Percentiles rank a stretch among this genome's conserved stretches.
phyloP scores from a whole-genome alignment of 768 basidiomycete genomes.

The Neoboletus subvelutipes region DNA sequence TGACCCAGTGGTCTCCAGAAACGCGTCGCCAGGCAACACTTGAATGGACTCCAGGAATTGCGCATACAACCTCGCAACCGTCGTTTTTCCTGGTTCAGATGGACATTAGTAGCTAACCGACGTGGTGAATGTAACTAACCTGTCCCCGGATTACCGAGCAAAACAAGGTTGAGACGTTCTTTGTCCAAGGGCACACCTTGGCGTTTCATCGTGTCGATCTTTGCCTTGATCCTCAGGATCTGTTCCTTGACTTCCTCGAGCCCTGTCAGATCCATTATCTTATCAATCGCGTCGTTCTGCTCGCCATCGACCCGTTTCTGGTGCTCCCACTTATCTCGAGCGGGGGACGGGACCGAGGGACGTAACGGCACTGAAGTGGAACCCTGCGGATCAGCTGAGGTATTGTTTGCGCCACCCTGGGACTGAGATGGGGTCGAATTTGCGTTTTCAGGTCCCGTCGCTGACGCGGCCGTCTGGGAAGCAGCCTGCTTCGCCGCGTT shows the following conservation, averaged over 20 bases:
- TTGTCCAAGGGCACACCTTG: conserved; percentile 49
- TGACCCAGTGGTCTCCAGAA: conserved; percentile 65
- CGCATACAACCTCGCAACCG: conserved; percentile 54
- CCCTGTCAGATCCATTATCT: conserved; percentile 65
- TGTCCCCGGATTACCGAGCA: conserved; percentile 73
- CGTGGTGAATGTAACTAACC: conserved; percentile 54
- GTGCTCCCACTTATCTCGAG: conserved; percentile 17
- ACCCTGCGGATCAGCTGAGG: background rate
- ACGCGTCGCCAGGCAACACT: conserved; percentile 51
- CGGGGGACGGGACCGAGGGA: conserved; percentile 12
- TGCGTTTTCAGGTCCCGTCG: background rate
- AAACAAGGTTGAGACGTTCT: conserved; percentile 58
- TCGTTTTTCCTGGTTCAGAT: conserved; percentile 13
- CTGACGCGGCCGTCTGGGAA: background rate
- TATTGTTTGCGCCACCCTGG: background rate
- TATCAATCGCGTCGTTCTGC: conserved; percentile 52
- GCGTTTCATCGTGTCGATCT: conserved; percentile 46
- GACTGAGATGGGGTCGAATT: background rate
- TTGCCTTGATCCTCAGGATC: conserved; percentile 55
- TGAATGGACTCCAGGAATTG: conserved; percentile 57
- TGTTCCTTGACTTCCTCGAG: conserved; percentile 62
- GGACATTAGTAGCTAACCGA: background rate
- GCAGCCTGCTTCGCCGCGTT: conserved; percentile 4
- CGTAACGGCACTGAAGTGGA: background rate
- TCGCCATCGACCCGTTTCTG: conserved; percentile 52